Conservation (phyloP, 371 early-diverging fungal species). For the Lichtheimia hyalospora region DNA sequence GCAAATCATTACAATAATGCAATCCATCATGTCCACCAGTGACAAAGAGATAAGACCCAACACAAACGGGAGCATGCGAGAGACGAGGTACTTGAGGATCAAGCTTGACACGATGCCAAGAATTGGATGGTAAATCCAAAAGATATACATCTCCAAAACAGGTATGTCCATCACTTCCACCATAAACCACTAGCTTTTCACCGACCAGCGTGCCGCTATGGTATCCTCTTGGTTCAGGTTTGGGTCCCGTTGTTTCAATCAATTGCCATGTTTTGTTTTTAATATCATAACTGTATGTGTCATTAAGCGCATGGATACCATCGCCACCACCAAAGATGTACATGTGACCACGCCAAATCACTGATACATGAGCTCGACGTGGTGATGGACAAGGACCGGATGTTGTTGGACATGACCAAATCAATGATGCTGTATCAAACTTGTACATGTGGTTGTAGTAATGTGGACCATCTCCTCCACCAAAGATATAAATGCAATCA, state of each 20-base stretch:
- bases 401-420: conserved; percentile 61
- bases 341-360: conserved; percentile 65
- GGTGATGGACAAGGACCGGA: conserved; percentile 60
- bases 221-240: conserved; percentile 80
- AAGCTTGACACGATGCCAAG: conserved; percentile 59
- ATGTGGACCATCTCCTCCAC: conserved; percentile 85
- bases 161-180: conserved; percentile 87
- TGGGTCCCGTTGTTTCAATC: conserved; percentile 56
- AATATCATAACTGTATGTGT: conserved; percentile 58
- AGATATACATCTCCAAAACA: conserved; percentile 82
- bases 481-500: conserved; percentile 68
- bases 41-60: conserved; percentile 86
- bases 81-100: conserved; percentile 69
- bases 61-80: conserved; percentile 77
- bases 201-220: conserved; percentile 84
- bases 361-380: conserved; percentile 79
- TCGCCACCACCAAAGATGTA: conserved; percentile 92
- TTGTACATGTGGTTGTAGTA: conserved; percentile 72
- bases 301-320: conserved; percentile 70
- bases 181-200: conserved; percentile 78
- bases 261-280: conserved; percentile 51
- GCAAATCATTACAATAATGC: conserved; percentile 73
- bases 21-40: conserved; percentile 87
- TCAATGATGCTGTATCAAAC: conserved; percentile 40
- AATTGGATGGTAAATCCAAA: conserved; percentile 55